Percentiles rank a stretch among this genome's conserved stretches.
These are phyloP conservation scores for Boletus subparvulus DNA, from an alignment of 768 basidiomycete species.

Conservation along the genomic window DNA sequence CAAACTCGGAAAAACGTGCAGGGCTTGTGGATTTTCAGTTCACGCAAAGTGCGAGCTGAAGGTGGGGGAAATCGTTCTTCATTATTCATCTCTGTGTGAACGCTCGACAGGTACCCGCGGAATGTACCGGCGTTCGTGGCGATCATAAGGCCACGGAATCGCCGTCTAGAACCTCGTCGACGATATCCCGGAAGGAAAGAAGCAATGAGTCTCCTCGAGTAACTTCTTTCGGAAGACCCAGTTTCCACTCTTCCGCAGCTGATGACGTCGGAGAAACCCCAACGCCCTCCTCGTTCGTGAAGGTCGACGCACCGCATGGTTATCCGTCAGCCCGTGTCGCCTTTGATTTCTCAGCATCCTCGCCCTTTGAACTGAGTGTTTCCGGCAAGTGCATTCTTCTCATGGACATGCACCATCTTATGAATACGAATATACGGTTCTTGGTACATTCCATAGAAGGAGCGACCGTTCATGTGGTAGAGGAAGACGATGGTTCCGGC, in stretches of 20 bases:
- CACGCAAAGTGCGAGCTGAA: conserved; percentile 87
- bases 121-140: conserved; percentile 46
- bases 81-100: conserved; percentile 9
- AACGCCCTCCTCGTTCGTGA: conserved; percentile 59
- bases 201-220: conserved; percentile 17
- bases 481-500: conserved; percentile 83
- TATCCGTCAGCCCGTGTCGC: conserved; percentile 59
- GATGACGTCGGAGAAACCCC: conserved; percentile 30
- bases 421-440: conserved; percentile 8
- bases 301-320: conserved; percentile 36
- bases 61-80: conserved; percentile 38
- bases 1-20: conserved; percentile 86
- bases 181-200: conserved; percentile 33
- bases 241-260: conserved; percentile 6
- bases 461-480: conserved; percentile 59
- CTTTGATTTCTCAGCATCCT: conserved; percentile 74
- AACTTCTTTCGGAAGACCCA: conserved; percentile 5
- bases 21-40: conserved; percentile 71
- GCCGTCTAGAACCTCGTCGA: conserved; percentile 34
- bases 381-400: conserved; percentile 44
- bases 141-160: conserved; percentile 25
- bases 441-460: conserved; percentile 50
- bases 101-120: conserved; percentile 62
- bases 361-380: conserved; percentile 73
- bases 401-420: conserved; percentile 4